Evolutionary conservation across 139 green algal species (phyloP).

Genomic region (Chlorella sp.): DNA sequence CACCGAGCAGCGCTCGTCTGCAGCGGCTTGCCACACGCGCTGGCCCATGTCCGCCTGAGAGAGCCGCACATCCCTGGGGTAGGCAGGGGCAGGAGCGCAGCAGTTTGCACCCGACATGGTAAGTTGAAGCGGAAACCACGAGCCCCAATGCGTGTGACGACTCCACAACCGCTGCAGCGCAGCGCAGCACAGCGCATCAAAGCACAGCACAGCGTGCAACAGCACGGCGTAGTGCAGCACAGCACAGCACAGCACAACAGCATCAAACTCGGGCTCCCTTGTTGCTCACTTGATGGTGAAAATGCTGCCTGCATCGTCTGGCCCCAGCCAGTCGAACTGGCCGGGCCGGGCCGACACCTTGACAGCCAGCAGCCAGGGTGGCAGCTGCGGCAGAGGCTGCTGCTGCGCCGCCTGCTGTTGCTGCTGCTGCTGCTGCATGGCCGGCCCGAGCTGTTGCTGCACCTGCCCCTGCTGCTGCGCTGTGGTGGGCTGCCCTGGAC

Average conservation of each 20-base stretch:
- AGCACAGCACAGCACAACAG: not conserved
- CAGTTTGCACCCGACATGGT: too few relatives aligned
- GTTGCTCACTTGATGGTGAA: not conserved
- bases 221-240: not conserved
- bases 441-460: not conserved
- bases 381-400: not conserved
- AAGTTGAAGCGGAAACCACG: too few relatives aligned
- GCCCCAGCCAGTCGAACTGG: constrained; percentile 18
- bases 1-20: not conserved
- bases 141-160: too few relatives aligned
- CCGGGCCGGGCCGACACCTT: not conserved
- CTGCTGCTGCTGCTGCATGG: not conserved
- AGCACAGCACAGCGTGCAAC: too few relatives aligned
- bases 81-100: too few relatives aligned
- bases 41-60: not conserved
- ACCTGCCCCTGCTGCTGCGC: not conserved
- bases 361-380: constrained; percentile 24
- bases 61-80: not conserved
- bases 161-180: too few relatives aligned
- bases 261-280: not conserved
- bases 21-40: constrained; percentile 5
- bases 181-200: too few relatives aligned
- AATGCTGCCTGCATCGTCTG: not conserved
- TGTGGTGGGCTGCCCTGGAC: too few relatives aligned
- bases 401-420: not conserved